phyloP scores from a whole-genome alignment of 2,329 filamentous ascomycete genomes.

The Hirsutella thompsonii region DNA sequence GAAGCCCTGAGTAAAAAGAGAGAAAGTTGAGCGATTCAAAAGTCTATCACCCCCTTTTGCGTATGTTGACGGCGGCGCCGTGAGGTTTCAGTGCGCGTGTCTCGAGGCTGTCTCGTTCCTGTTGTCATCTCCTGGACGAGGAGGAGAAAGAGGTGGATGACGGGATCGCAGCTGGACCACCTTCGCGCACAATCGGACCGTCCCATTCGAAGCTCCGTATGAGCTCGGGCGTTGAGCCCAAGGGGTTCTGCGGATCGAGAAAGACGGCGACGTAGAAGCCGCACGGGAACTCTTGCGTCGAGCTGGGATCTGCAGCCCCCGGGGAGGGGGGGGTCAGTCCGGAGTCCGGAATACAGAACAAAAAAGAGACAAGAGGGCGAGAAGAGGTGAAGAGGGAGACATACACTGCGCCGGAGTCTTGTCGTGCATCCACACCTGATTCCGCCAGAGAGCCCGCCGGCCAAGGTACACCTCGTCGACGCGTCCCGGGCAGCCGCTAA shows the following conservation, averaged over 20 bases:
- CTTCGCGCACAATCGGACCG: constrained; percentile 11
- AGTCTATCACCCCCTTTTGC: no score
- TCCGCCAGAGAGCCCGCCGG: constrained; percentile 11
- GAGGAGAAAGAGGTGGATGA: neutral
- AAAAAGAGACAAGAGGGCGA: neutral
- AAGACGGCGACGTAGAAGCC: constrained; percentile 22
- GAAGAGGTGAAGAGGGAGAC: constrained; percentile 3
- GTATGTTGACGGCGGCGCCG: no score
- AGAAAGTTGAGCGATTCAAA: no score
- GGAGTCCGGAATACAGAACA: neutral
- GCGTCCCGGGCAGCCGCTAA: constrained; percentile 10
- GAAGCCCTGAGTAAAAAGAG: no score
- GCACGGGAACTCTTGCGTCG: constrained; percentile 12
- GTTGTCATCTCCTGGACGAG: neutral
- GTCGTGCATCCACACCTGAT: constrained; percentile 11
- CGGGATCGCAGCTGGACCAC: no score
- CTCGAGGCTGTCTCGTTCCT: no score
- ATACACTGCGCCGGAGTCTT: constrained; percentile 13
- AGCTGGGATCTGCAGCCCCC: neutral
- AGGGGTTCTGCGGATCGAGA: constrained; percentile 15
- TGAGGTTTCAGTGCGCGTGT: no score
- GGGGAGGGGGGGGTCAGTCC: no score
- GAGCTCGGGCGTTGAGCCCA: constrained; percentile 11
- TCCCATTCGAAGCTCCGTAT: constrained; percentile 15
- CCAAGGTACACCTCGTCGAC: constrained; percentile 12